Evolutionary conservation across 306 rosid species (phyloP), one percentile per base, ranked within the genome.

Genomic region (Acacia melanoxylon): DNA sequence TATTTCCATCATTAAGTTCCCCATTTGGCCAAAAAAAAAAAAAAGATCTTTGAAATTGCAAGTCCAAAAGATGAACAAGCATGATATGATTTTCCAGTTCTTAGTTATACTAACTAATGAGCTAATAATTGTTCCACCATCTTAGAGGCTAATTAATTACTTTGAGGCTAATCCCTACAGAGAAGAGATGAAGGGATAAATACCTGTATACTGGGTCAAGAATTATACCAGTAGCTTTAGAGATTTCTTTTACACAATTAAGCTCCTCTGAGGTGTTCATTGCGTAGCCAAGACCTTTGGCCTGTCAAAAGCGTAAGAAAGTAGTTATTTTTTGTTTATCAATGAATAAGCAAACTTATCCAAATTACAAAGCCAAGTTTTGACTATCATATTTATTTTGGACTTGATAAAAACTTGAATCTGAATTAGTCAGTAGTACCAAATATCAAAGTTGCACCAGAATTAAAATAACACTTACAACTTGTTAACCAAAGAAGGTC

Each of bases 141-240:
- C 63, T 20, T 37, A 78, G 67, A 45, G 29, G 48, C 13, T 65
- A 44, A 65, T 65, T 46, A 59, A 78, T 81, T 54, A 78, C 42
- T 78, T 37, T 15, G 52, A 66, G 78, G 71, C 54, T 59, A 78
- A 74, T 19, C 59, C 83, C 8, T 56, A 68, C 61, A 72, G 8
- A 45, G 33, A 74, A 8, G 73, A 74, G 66, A 44, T 17, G 40
- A 76, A 75, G 37, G 68, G 79, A 74, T 58, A 78, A 80, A 52
- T 75, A 95, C 99, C 97, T 92, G 88, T 95, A 95, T 84, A 93
- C 99, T 3, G 99, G 98, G 77, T 93, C 99, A 61, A 95, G 97
- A 82, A 95, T 82, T 86, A 92, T 90, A 33, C 99, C 98, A 8
- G 98, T 95, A 51, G 96, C 85, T 15, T 87, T 85, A 52, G 99